A percentile compares a stretch with the other conserved stretches of the same genome.
Conservation (phyloP, 768 basidiomycete species). For the Leccinum incarnatum region DNA sequence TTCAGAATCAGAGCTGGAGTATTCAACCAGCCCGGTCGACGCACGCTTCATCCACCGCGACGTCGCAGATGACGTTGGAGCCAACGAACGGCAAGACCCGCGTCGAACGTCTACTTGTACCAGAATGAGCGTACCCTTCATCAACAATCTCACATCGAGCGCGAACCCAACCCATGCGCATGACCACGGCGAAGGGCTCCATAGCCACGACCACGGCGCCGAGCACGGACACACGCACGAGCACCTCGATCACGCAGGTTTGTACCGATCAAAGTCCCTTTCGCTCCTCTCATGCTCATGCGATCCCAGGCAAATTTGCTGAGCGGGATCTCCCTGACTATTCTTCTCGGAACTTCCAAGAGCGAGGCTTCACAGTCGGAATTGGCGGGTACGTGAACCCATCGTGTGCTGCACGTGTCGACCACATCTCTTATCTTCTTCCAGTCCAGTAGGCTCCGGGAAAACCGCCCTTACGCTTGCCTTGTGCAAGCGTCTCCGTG, state of each 20-base stretch:
- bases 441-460: constrained; percentile 94
- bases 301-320: constrained; percentile 72
- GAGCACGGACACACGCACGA: constrained; percentile 98
- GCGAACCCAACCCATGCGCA: constrained; percentile 49
- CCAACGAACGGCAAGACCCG: constrained; percentile 14
- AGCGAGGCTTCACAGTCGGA: constrained; percentile 95
- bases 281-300: neutral
- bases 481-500: constrained; percentile 77
- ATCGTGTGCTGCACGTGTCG: neutral
- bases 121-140: constrained; percentile 67
- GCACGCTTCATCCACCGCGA: constrained; percentile 22
- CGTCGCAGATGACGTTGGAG: neutral
- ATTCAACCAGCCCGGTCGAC: constrained; percentile 41
- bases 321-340: constrained; percentile 94
- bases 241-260: constrained; percentile 85
- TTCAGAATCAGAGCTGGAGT: constrained; percentile 44
- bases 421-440: constrained; percentile 1
- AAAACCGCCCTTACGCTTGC: constrained; percentile 95
- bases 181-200: constrained; percentile 36
- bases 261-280: constrained; percentile 8
- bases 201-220: constrained; percentile 54
- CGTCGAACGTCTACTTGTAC: neutral
- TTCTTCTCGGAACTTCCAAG: constrained; percentile 76
- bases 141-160: constrained; percentile 57
- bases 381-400: constrained; percentile 79